These are phyloP conservation scores for Fusarium floridanum DNA, from an alignment of 2,329 filamentous ascomycete genomes.

Conservation along the genomic window DNA sequence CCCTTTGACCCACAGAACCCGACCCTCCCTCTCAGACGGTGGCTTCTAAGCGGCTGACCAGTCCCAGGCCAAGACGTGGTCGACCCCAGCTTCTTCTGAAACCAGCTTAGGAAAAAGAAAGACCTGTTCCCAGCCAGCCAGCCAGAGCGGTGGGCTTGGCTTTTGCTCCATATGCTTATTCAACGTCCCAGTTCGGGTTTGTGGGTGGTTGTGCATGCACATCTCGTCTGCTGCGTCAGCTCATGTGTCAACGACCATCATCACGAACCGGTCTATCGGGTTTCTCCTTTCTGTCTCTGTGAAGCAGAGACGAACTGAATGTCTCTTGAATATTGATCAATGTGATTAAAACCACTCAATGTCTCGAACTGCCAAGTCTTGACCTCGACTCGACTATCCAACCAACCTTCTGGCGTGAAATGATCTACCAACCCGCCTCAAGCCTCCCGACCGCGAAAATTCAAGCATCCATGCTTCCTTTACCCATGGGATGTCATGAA, in stretches of 20 bases:
- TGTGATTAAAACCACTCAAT: not conserved
- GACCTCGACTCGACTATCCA: not conserved
- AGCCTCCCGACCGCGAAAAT: conserved; percentile 6
- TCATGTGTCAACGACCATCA: not conserved
- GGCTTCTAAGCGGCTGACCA: conserved; percentile 29
- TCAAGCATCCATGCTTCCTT: not conserved
- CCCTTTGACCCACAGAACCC: conserved; percentile 9
- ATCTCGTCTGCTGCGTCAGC: not conserved
- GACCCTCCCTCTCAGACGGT: conserved; percentile 4
- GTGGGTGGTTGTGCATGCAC: conserved; percentile 3
- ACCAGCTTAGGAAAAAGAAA: conserved; percentile 18
- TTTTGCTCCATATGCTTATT: not conserved
- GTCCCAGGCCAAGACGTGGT: conserved; percentile 23
- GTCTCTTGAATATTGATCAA: not conserved
- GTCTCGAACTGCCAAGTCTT: not conserved
- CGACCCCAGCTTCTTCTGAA: conserved; percentile 45
- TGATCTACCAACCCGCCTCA: conserved; percentile 9
- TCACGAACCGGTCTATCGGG: not conserved
- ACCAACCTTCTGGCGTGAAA: not conserved
- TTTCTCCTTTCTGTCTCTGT: not conserved
- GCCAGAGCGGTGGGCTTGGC: not conserved
- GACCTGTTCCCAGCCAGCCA: conserved; percentile 6
- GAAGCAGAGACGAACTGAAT: not conserved
- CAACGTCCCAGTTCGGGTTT: not conserved
- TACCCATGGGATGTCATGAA: not conserved